phyloP scores from a whole-genome alignment of 2,329 filamentous ascomycete species.

The Pseudogymnoascus sp. region DNA sequence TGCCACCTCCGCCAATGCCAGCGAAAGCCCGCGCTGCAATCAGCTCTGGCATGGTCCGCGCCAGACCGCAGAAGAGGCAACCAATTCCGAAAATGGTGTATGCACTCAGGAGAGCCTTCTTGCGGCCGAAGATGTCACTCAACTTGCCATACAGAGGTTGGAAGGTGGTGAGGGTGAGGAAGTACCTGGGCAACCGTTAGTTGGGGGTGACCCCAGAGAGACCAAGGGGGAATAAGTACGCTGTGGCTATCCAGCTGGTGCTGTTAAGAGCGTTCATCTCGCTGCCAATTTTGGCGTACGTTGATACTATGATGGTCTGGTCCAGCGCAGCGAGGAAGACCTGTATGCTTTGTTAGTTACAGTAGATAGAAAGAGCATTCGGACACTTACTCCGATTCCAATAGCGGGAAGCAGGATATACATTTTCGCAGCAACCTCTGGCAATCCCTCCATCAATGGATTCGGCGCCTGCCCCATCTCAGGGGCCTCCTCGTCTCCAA shows the following conservation, averaged over 20 bases:
- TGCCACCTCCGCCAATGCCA: constrained; percentile 62
- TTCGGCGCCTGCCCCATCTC: constrained; percentile 14
- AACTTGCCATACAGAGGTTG: constrained; percentile 68
- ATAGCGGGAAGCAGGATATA: constrained; percentile 53
- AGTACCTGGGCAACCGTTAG: constrained; percentile 42
- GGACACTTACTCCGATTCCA: constrained; percentile 47
- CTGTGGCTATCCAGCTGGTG: constrained; percentile 66
- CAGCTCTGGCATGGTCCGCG: constrained; percentile 55
- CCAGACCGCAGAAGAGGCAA: constrained; percentile 54
- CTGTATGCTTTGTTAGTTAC: constrained; percentile 31
- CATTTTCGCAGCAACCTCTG: constrained; percentile 34
- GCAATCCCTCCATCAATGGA: constrained; percentile 20
- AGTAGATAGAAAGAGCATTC: background rate
- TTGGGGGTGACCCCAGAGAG: background rate
- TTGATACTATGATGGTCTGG: constrained; percentile 69
- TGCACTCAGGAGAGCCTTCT: constrained; percentile 54
- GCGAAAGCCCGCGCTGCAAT: constrained; percentile 50
- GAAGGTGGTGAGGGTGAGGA: constrained; percentile 65
- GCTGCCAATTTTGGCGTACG: constrained; percentile 69
- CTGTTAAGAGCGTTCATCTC: constrained; percentile 67
- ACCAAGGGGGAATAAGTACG: constrained; percentile 24
- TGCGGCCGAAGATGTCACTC: constrained; percentile 63
- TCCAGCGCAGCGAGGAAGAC: constrained; percentile 67
- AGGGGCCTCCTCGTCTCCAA: constrained; percentile 13
- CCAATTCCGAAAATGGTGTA: constrained; percentile 59